Base-by-base conservation (phyloP, 768 basidiomycete genomes). In the Epithele typhae region DNA sequence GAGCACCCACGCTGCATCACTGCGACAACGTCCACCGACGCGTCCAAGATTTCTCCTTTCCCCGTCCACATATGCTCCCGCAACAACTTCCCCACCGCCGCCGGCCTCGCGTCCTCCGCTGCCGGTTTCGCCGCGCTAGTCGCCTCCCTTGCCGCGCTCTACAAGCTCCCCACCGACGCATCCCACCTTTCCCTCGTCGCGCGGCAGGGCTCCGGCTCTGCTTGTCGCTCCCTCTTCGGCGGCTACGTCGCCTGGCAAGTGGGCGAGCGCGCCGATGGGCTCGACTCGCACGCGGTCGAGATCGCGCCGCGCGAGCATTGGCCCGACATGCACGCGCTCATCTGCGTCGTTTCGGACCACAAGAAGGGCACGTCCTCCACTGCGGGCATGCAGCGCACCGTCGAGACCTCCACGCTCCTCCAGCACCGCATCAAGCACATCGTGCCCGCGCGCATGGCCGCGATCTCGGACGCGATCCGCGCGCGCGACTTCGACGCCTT, bases 81-180 rank as follows among this genome's bases (percentile, higher is more conserved):
- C 71, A 99, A 99, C 77, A 98, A 98, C 73, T 98, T 99, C 76
- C 96, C 96, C 24, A 99, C 96, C 12, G 96, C 96, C 12, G 96
- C 96, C 0, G 96, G 96, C 4, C 82, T 99, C 37, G 96, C 96
- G 1, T 97, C 94, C 1, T 97, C 94, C 25, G 96, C 96, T 0
- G 91, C 93, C 0, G 96, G 96, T 14, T 94, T 98, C 58, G 95
- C 96, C 4, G 96, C 96, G 0, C 85, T 99, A 33, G 87, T 92
- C 22, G 76, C 86, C 11, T 96, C 94, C 42, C 78, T 99, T 41
- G 84, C 93, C 1, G 74, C 82, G 9, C 83, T 98, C 54, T 98
- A 96, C 72, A 56, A 71, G 8, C 87, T 99, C 40, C 84, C 89
- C 8, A 72, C 81, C 21, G 72, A 84, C 3, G 78, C 88, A 0